Conservation (phyloP, 2,329 filamentous ascomycete genomes). For the Diplodia intermedia region DNA sequence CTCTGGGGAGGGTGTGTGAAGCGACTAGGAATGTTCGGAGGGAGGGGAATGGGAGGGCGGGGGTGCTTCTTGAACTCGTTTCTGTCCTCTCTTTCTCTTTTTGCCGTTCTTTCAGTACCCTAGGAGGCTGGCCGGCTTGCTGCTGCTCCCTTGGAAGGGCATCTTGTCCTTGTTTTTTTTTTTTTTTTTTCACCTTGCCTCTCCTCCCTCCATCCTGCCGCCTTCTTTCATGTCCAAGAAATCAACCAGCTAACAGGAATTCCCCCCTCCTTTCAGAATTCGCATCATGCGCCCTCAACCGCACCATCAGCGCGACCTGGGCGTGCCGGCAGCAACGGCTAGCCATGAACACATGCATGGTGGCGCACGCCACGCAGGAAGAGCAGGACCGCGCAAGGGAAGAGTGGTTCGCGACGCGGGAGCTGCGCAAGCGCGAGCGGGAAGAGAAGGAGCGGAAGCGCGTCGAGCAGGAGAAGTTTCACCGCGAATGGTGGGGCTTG, state of each 20-base stretch:
- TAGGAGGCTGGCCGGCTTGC: too few relatives aligned
- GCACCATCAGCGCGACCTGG: slow-evolving; percentile 88
- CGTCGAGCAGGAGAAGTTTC: slow-evolving; percentile 53
- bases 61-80: background rate
- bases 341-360: slow-evolving; percentile 94
- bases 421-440: slow-evolving; percentile 71
- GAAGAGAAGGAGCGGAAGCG: slow-evolving; percentile 61
- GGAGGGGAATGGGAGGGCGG: background rate
- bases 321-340: slow-evolving; percentile 80
- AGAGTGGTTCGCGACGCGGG: slow-evolving; percentile 86
- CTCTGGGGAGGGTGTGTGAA: background rate
- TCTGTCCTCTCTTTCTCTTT: background rate
- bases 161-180: background rate
- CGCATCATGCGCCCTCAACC: slow-evolving; percentile 84
- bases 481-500: slow-evolving; percentile 60
- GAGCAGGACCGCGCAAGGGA: slow-evolving; percentile 88
- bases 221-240: background rate
- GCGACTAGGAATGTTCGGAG: too few relatives aligned
- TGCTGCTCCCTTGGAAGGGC: too few relatives aligned
- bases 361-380: slow-evolving; percentile 78
- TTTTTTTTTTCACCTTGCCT: background rate
- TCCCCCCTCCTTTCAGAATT: slow-evolving; percentile 68
- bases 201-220: background rate
- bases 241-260: background rate
- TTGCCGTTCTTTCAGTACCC: background rate